Evolutionary conservation across 1,139 yeast species (phyloP), one percentile per base, ranked within the genome.

Genomic region (Taphrina communis): DNA sequence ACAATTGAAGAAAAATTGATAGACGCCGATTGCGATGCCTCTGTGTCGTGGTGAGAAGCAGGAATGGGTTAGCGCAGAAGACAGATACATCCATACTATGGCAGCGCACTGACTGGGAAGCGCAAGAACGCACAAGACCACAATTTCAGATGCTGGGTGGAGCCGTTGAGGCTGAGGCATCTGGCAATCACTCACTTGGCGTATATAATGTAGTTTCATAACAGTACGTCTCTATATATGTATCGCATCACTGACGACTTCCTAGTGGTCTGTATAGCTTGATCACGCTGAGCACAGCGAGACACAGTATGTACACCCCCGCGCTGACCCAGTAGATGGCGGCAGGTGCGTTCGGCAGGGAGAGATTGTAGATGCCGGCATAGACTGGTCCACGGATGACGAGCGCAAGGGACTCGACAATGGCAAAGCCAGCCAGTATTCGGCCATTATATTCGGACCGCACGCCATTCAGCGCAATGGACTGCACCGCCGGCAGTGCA

Each of bases 371-470:
- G 25, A 68, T 57, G 21, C 57, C 67, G 7, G 70, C 70, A 48
- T 42, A 68, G 35, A 68, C 55, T 3, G 70, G 70, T 17, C 70
- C 70, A n/a, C 70, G 65, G 12, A 57, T 57, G 19, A 68, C 66
- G 14, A 68, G 41, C 5, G 70, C 69, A 11, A 65, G 66, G 25
- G 70, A 57, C 52, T 68, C 70, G 46, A 68, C 65, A n/a, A 68
- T 60, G 19, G 70, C 70, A 52, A 68, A 68, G 9, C 69, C 70
- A n/a, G 70, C 68, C 57, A 68, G 55, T 14, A 68, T 59, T 12
- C 70, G 69, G 4, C 70, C 70, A 14, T 63, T 68, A 53, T 65
- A 68, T 21, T 68, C 69, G n/a, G 69, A 53, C 12, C 63, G 53
- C 6, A 68, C 70, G 42, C 69, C 70, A 31, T 68, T 68, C 31